Percentiles rank a stretch among this genome's conserved stretches.
Evolutionary conservation across 805 yeast species (phyloP).

Genomic region (Myxozyma kluyveri): DNA sequence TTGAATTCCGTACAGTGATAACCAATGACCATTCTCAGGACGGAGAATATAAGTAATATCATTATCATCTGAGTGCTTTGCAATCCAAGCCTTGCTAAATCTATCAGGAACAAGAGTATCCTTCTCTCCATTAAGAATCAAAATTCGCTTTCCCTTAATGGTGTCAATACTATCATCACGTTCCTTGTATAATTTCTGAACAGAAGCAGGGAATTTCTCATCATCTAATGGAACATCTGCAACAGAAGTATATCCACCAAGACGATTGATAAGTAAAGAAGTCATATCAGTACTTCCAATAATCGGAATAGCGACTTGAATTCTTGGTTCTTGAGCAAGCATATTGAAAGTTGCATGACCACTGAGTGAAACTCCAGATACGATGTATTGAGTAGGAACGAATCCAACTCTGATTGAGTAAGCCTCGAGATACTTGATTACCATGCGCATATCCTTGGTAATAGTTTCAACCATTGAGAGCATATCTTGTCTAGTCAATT

Average conservation of each 20-base stretch:
- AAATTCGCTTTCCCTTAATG: constrained; percentile 29
- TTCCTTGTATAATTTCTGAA: constrained; percentile 18
- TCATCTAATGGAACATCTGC: constrained; percentile 18
- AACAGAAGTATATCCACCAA: constrained; percentile 29
- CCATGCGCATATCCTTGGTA: constrained; percentile 45
- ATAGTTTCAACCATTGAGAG: constrained; percentile 47
- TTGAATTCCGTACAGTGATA: constrained; percentile 36
- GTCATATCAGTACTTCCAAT: constrained; percentile 52
- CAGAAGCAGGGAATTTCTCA: constrained; percentile 27
- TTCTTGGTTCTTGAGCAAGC: constrained; percentile 44
- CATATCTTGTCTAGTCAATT: constrained; percentile 43
- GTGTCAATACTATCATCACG: constrained; percentile 20
- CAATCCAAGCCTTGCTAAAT: constrained; percentile 38
- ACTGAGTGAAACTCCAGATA: constrained; percentile 55
- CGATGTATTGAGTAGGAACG: constrained; percentile 39
- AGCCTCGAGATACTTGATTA: constrained; percentile 48
- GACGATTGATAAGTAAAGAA: constrained; percentile 46
- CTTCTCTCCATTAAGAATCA: constrained; percentile 39
- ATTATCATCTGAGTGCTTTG: constrained; percentile 17
- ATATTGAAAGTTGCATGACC: constrained; percentile 55
- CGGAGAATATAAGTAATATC: constrained; percentile 33
- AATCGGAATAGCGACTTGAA: constrained; percentile 48
- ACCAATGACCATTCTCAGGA: constrained; percentile 37
- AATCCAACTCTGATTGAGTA: constrained; percentile 35
- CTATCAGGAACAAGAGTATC: constrained; percentile 41